Conservation (phyloP, 2,329 filamentous ascomycete genomes). For the Exophiala xenobiotica region DNA sequence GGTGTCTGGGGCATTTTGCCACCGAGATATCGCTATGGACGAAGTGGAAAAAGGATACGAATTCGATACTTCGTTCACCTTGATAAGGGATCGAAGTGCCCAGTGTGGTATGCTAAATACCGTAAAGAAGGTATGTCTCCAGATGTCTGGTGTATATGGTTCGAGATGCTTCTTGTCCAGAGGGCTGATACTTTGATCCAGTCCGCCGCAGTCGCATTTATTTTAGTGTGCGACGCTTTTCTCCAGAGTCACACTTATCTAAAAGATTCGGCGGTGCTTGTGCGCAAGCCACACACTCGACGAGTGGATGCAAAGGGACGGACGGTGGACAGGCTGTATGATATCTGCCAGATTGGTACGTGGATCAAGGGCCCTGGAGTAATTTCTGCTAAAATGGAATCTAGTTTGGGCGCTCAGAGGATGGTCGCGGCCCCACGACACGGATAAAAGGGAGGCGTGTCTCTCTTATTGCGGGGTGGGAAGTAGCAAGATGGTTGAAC, state of each 20-base stretch:
- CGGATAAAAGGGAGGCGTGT: neutral
- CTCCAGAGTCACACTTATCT: neutral
- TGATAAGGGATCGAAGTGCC: neutral
- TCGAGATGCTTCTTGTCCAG: too few relatives aligned
- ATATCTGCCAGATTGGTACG: neutral
- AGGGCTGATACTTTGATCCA: neutral
- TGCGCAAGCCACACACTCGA: neutral
- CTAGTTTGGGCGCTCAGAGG: neutral
- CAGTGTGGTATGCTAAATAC: constrained; percentile 1
- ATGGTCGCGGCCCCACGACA: neutral
- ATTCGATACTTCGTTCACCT: neutral
- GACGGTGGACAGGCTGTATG: too few relatives aligned
- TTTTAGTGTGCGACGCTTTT: neutral
- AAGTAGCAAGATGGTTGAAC: neutral
- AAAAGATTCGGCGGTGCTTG: neutral
- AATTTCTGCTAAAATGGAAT: neutral
- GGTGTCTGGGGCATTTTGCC: neutral
- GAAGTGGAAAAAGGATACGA: constrained; percentile 1
- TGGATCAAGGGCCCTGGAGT: neutral
- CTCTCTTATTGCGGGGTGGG: neutral
- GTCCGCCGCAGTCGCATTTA: neutral
- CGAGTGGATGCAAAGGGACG: neutral
- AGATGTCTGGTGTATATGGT: too few relatives aligned
- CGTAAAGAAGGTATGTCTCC: neutral
- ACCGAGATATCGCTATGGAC: neutral